These are phyloP conservation scores for Cercospora sesami DNA, from an alignment of 2,329 filamentous ascomycete species.

Conservation along the genomic window DNA sequence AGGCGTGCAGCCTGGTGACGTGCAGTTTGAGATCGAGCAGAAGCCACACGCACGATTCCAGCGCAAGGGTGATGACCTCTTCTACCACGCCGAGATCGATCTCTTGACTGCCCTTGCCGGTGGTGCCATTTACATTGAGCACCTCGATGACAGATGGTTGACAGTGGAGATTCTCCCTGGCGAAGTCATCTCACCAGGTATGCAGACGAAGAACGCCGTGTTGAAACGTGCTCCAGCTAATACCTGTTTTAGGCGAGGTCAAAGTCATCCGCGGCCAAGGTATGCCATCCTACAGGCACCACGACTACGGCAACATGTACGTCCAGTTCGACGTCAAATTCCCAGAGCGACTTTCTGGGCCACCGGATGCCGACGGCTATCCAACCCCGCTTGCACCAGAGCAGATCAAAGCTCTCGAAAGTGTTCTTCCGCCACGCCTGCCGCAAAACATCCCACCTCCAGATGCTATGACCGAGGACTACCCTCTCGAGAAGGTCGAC, in stretches of 20 bases:
- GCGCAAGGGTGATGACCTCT: conserved; percentile 91
- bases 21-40: conserved; percentile 98
- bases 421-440: conserved; percentile 74
- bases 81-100: conserved; percentile 94
- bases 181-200: conserved; percentile 78
- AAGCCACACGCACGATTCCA: conserved; percentile 97
- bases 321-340: conserved; percentile 98
- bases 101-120: conserved; percentile 92
- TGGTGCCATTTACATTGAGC: conserved; percentile 87
- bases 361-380: conserved; percentile 43
- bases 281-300: conserved; percentile 94
- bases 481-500: conserved; percentile 82
- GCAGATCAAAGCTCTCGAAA: conserved; percentile 76
- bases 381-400: conserved; percentile 54
- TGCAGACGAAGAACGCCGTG: conserved; percentile 58
- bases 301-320: conserved; percentile 94
- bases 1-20: conserved; percentile 88
- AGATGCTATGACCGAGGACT: conserved; percentile 90
- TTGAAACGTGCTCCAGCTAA: neutral
- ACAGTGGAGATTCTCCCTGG: conserved; percentile 89
- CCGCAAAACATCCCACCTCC: conserved; percentile 67
- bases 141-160: conserved; percentile 96
- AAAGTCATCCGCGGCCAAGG: conserved; percentile 96
- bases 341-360: conserved; percentile 58
- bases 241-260: conserved; percentile 60